Base-by-base conservation (phyloP, 805 yeast species). In the Grigorovia yakushimaensis region DNA sequence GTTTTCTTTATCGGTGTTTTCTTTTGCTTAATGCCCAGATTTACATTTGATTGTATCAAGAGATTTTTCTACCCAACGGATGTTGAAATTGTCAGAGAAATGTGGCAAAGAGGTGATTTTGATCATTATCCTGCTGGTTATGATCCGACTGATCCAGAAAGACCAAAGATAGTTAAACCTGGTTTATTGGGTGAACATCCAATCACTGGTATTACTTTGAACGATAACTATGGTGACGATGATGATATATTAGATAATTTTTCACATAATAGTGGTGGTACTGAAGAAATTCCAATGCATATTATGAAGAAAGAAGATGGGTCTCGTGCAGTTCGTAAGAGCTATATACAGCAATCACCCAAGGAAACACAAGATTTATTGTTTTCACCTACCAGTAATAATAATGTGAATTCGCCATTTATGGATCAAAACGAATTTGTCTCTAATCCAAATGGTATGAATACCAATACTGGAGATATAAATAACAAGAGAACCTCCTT, bases 111-210 rank as follows among this genome's bases (percentile, higher is more conserved):
- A 47, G 93, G 93, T 42, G 84, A 81, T 54, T 84, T 76, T 56
- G 79, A 71, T 49, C 78, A 73, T 36, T 84, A 80, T 59, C 88
- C 88, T 10, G 66, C 61, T 10, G 73, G 76, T 46, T 84, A 82
- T 60, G 94, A 84, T 61, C 94, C 94, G 41, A 84, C 94, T 2
- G 89, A 84, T 64, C 87, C 89, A 27, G 67, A 80, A 50, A 73
- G 84, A 54, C 72, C 70, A 15, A 73, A 73, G 50, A 68, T 82
- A 27, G 69, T 78, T 39, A 68, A 73, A 43, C 74, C 77, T 27
- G 52, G 49, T 38, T 45, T 42, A 20, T 65, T 60, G 45, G 64
- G 71, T 51, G 69, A 67, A 41, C 60, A 66, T 6, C 58, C 62
- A 21, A 60, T 62, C 15, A 68, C 59, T 18, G 67, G 69, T 30